Base-by-base conservation (phyloP, 2,329 filamentous ascomycete genomes). In the Botrytis elliptica region DNA sequence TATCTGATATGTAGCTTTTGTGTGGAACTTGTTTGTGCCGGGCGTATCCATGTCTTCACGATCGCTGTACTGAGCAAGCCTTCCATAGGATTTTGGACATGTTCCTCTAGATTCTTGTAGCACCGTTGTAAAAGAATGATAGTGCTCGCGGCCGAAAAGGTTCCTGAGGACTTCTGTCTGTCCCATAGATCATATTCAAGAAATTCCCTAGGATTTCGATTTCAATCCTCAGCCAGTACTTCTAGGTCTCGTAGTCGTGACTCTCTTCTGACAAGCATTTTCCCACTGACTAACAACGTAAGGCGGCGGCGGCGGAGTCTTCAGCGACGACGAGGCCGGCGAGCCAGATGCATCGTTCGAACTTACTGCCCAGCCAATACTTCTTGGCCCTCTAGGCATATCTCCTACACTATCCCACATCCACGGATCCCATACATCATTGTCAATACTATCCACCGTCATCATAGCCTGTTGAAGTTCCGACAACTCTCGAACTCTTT, bases 401-500 rank as follows among this genome's bases (percentile, higher is more conserved):
- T 77, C 75, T 33, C 75, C 77, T 33, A 76, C 74, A 66, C 76
- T 78, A 29, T 78, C 77, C 77, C 76, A 78, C 64, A 74, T 77
- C 77, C 76, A 78, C 18, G 77, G 52, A 59, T 80, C 77, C 79
- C 78, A 79, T 59, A 73, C 76, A 71, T 80, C 78, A 44, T 78
- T 33, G 36, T 73, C 67, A 36, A 80, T 66, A 71, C 77, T 80
- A 74, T 79, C 80, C 40, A 81, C 79, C 12, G 80, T 80, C 80
- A 81, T 80, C 80, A 81, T 80, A 12, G 80, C 80, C 60, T 78
- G 78, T 46, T 80, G 79, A 55, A 81, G 70, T 22, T 77, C 73
- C 64, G 77, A 79, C 60, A 81, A 49, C 18, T 81, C 79, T 62
- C 76, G 74, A 29, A 78, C 77, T 22, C 78, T 72, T 52, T 77